A percentile compares a stretch with the other conserved stretches of the same genome.
phyloP scores from a whole-genome alignment of 768 basidiomycete genomes.

The Tricholoma saponaceum region DNA sequence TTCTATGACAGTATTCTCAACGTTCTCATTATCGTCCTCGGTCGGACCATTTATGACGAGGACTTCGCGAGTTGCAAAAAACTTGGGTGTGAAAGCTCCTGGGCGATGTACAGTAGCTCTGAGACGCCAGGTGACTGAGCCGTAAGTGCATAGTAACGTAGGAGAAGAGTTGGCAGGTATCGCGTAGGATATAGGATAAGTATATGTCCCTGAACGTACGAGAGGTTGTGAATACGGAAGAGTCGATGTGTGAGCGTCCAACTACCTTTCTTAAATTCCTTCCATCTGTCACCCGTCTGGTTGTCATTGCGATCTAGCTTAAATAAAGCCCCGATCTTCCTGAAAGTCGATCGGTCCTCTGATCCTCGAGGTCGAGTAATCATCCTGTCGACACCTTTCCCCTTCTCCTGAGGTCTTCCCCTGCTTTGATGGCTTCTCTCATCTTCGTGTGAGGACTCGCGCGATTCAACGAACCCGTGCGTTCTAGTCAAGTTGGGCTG shows the following conservation, averaged over 20 bases:
- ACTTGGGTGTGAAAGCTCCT: conserved; percentile 71
- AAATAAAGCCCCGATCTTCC: conserved; percentile 36
- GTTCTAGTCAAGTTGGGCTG: conserved; percentile 41
- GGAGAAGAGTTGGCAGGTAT: conserved; percentile 82
- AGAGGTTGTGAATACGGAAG: neutral
- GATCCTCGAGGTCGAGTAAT: conserved; percentile 14
- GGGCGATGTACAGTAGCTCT: conserved; percentile 82
- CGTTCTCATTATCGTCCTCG: conserved; percentile 85
- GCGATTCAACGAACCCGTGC: conserved; percentile 7
- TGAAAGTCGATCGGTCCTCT: conserved; percentile 31
- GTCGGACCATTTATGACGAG: conserved; percentile 69
- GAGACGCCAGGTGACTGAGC: conserved; percentile 74
- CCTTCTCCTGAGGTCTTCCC: conserved; percentile 34
- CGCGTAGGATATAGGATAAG: conserved; percentile 89
- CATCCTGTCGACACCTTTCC: conserved; percentile 6
- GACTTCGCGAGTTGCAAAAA: conserved; percentile 69
- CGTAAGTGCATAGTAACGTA: conserved; percentile 68
- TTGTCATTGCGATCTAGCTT: conserved; percentile 34
- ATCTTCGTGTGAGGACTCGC: conserved; percentile 14
- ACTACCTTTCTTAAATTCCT: conserved; percentile 82
- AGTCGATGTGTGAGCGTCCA: conserved; percentile 10
- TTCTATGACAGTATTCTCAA: conserved; percentile 76
- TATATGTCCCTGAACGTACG: conserved; percentile 70
- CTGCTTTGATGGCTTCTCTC: conserved; percentile 21
- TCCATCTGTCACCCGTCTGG: conserved; percentile 59